Evolutionary conservation across 257 asterid genomes (phyloP), one percentile per base, ranked within the genome.

Genomic region (Coffea canephora): DNA sequence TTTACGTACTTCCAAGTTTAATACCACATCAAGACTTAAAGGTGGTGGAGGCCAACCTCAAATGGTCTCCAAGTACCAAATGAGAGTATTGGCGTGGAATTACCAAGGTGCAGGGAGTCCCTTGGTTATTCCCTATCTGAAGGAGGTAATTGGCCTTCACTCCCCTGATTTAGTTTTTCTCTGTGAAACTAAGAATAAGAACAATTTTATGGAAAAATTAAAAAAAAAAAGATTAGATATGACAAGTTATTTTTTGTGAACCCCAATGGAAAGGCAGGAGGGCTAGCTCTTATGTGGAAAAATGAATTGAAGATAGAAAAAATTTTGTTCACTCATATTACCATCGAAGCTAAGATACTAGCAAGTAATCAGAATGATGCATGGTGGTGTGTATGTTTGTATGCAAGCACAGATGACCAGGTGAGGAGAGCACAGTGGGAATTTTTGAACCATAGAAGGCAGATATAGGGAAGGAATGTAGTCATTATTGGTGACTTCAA

Each of bases 361-460:
- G 8, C 8, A 9, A 11, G 2, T 1, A 4, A 15, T 0, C 5
- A 1, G 6, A 11, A 4, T 0, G 0, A 1, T 1, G 2, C 2
- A 8, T 11, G 0, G 18, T 68, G 49, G 73, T 2, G 6, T 0
- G 36, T 68, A 5, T 36, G 41, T 36, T 16, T 68, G 0, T 68
- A 39, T 36, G 49, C 49, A 1, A 68, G 73, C 73, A 2, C 9
- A 1, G 25, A 68, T 0, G 25, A 5, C 4, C 14, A 1, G 0
- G 12, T 3, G 0, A 34, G 73, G 18, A 15, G 12, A 3, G 0
- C 4, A 1, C 49, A 68, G 18, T 39, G 25, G 49, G 27, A 27
- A 27, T 27, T 27, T 27, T 27, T 27, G 27, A 27, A 27, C 27
- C 27, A 27, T 27, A 27, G 27, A 27, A 27, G 27, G 27, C 27